A percentile compares a stretch with the other conserved stretches of the same genome.
Evolutionary conservation across 208 protist genomes (phyloP).

Genomic region (Leishmania tropica): DNA sequence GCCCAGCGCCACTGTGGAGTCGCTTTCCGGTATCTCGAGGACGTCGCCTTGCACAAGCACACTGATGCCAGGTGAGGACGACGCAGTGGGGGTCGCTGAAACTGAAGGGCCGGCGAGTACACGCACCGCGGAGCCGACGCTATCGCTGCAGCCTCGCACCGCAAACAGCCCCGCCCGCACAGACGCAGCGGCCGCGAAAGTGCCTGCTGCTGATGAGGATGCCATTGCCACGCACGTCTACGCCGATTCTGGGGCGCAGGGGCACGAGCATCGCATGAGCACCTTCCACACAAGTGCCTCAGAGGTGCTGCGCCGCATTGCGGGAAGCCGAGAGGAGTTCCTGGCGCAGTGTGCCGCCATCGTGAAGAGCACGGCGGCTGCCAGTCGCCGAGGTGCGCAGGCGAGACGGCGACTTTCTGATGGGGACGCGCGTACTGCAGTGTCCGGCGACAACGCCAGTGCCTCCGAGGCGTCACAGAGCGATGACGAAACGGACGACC

Average conservation of each 20-base stretch:
- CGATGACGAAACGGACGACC: neutral
- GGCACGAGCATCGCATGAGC: conserved; percentile 61
- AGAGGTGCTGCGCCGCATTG: conserved; percentile 75
- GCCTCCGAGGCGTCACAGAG: neutral
- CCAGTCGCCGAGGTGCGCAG: neutral
- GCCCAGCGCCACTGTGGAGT: conserved; percentile 46
- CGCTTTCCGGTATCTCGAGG: conserved; percentile 70
- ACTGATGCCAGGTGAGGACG: conserved; percentile 25
- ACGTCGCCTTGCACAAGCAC: conserved; percentile 67
- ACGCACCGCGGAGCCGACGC: neutral
- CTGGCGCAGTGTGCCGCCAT: conserved; percentile 72
- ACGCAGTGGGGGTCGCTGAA: neutral
- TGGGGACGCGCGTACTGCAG: neutral
- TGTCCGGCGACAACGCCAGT: neutral
- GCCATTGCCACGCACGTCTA: conserved; percentile 10
- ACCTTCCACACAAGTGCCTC: conserved; percentile 74
- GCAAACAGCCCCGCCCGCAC: neutral
- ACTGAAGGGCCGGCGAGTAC: neutral
- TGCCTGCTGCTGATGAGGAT: neutral
- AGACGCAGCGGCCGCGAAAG: neutral
- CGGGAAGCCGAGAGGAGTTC: conserved; percentile 74
- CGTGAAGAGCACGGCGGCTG: conserved; percentile 47
- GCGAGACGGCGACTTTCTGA: neutral
- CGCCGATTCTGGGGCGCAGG: conserved; percentile 13
- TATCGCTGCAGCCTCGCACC: neutral